phyloP scores from a whole-genome alignment of 2,329 filamentous ascomycete genomes.

The Leptodontidium sp. region DNA sequence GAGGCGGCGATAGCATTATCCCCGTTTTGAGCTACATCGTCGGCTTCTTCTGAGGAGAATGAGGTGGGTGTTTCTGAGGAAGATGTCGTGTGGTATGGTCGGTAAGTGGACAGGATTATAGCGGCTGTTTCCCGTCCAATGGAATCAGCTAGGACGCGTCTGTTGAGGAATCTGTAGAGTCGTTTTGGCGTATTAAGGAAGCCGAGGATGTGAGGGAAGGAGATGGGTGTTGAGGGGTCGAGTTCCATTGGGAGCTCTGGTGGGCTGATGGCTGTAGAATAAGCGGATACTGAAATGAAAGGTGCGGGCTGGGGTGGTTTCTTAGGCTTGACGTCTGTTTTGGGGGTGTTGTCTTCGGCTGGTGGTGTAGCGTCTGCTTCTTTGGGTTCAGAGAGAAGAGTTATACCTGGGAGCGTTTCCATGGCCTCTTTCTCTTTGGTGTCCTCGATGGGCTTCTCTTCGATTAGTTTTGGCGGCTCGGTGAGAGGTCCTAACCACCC shows the following conservation, averaged over 20 bases:
- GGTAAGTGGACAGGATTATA: slow-evolving; percentile 71
- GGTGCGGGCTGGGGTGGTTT: slow-evolving; percentile 71
- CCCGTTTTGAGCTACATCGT: slow-evolving; percentile 45
- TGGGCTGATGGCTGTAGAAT: slow-evolving; percentile 71
- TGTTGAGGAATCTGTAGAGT: slow-evolving; percentile 87
- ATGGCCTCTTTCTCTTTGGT: slow-evolving; percentile 29
- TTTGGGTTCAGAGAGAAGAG: slow-evolving; percentile 43
- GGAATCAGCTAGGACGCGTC: slow-evolving; percentile 83
- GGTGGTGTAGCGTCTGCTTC: slow-evolving; percentile 31
- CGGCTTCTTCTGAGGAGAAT: slow-evolving; percentile 30
- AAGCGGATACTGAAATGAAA: slow-evolving; percentile 78
- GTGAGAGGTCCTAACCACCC: slow-evolving; percentile 92
- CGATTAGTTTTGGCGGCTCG: slow-evolving; percentile 56
- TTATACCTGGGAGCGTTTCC: slow-evolving; percentile 42
- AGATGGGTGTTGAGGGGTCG: slow-evolving; percentile 74
- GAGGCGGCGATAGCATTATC: slow-evolving; percentile 4
- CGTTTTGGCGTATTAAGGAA: slow-evolving; percentile 90
- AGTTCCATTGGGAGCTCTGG: slow-evolving; percentile 73
- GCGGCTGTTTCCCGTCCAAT: slow-evolving; percentile 89
- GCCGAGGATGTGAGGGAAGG: slow-evolving; percentile 89
- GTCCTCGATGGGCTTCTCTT: slow-evolving; percentile 18
- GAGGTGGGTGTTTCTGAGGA: slow-evolving; percentile 49
- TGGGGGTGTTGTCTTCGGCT: slow-evolving; percentile 37
- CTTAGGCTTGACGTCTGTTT: slow-evolving; percentile 63
- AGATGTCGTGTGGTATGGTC: slow-evolving; percentile 53